Evolutionary conservation across 2,329 filamentous ascomycete genomes (phyloP), one percentile per base, ranked within the genome.

Genomic region (Aspergillus novofumigatus): DNA sequence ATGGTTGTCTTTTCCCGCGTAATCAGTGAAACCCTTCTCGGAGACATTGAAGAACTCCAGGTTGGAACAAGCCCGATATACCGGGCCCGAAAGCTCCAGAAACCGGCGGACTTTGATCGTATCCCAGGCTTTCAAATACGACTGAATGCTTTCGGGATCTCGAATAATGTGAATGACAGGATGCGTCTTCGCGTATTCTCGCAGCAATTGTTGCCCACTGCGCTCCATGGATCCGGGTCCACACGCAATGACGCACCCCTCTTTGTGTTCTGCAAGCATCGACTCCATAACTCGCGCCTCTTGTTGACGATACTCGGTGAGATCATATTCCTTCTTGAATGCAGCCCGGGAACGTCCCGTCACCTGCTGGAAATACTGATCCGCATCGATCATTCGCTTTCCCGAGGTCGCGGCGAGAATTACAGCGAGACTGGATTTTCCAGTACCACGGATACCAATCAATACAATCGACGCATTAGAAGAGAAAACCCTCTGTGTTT

Each of bases 31-130:
- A 55, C 29, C 66, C 48, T 74, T 77, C 66, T 90, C 87, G 1
- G 86, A 86, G 17, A 89, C 77, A 63, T 91, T 91, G 76, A 86
- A 91, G 69, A 91, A 92, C 67, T 92, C 89, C 60, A 88, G 83
- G 63, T 90, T 91, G 10, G 86, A 87, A 67, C 86, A 90, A 1
- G 79, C 80, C 51, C 86, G 80, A 63, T 89, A 85, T 17, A 88
- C 81, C 1, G 71, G 72, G 7, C 71, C 72, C 0, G 71, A 72
- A 9, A 74, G 55, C n/a, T 81, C 78, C 26, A 90, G 72, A 6
- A 90, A 77, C 49, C 83, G 83, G 47, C 79, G 76, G 1, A 87
- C 78, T 62, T 83, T 85, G 41, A 79, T 75, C 28, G 80, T 74
- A 51, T 86, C 80, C 63, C 78, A 78, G n/a, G 82, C 76, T 45